Percentiles rank a stretch among this genome's conserved stretches.
phyloP scores from a whole-genome alignment of 768 basidiomycete genomes.

The Podaxis sp. region DNA sequence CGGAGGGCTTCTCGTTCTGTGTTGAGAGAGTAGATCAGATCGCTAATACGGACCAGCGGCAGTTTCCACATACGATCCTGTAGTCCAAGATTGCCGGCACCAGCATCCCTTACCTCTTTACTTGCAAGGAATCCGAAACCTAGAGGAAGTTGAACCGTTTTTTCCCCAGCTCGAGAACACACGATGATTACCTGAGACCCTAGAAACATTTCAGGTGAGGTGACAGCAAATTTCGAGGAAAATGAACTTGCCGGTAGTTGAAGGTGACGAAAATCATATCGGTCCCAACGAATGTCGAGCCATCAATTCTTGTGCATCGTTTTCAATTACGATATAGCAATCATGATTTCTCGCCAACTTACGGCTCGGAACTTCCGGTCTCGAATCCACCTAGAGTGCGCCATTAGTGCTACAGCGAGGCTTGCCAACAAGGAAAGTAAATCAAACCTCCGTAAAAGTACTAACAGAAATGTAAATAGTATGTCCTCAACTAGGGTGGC shows the following conservation, averaged over 20 bases:
- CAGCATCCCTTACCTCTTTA: conserved; percentile 36
- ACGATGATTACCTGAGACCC: background rate
- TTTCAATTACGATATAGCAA: background rate
- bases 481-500: too few relatives aligned
- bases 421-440: background rate
- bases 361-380: conserved; percentile 20
- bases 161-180: background rate
- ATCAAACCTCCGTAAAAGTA: conserved; percentile 48
- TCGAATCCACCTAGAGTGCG: conserved; percentile 23
- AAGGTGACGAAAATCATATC: conserved; percentile 23
- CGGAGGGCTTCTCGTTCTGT: conserved; percentile 51
- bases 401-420: too few relatives aligned
- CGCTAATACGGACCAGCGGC: background rate
- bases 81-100: conserved; percentile 47
- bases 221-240: background rate
- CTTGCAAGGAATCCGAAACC: conserved; percentile 42
- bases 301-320: conserved; percentile 37
- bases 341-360: background rate
- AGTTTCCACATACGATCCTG: conserved; percentile 37
- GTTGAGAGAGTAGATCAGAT: background rate
- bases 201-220: background rate
- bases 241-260: conserved; percentile 11
- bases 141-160: background rate
- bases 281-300: conserved; percentile 37
- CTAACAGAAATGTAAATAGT: conserved; percentile 20